phyloP scores from a whole-genome alignment of 257 asterid genomes.

The Cordia subcordata region DNA sequence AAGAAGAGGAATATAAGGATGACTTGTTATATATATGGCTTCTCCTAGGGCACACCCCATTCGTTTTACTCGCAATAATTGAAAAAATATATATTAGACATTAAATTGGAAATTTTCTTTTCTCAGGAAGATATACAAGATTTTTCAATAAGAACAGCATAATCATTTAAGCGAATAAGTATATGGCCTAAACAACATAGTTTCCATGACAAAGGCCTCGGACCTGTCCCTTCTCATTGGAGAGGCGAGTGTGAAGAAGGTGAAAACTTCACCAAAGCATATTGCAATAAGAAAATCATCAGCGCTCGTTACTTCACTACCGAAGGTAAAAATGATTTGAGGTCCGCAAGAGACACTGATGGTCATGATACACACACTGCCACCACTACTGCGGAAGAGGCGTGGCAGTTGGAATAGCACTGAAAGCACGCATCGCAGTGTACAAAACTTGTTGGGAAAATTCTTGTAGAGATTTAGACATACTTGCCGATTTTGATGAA shows the following conservation, averaged over 20 bases:
- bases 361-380: constrained; percentile 97
- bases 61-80: no score
- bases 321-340: constrained; percentile 48
- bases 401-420: constrained; percentile 72
- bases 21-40: no score
- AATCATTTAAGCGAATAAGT: no score
- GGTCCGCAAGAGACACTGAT: constrained; percentile 59
- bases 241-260: constrained; percentile 63
- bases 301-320: constrained; percentile 58
- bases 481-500: constrained; percentile 72
- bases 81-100: no score
- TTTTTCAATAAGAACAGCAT: no score
- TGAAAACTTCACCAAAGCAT: constrained; percentile 37
- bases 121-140: no score
- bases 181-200: constrained; percentile 71
- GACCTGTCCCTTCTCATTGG: constrained; percentile 61
- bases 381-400: constrained; percentile 82
- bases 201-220: constrained; percentile 68
- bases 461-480: constrained; percentile 81
- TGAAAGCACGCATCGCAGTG: constrained; percentile 67
- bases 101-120: no score
- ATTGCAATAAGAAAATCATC: constrained; percentile 60
- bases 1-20: no score
- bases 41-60: no score
- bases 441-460: constrained; percentile 77